Percentiles rank a stretch among this genome's conserved stretches.
Conservation (phyloP, 2,329 filamentous ascomycete species). For the Aspergillus oerlinghausenensis region DNA sequence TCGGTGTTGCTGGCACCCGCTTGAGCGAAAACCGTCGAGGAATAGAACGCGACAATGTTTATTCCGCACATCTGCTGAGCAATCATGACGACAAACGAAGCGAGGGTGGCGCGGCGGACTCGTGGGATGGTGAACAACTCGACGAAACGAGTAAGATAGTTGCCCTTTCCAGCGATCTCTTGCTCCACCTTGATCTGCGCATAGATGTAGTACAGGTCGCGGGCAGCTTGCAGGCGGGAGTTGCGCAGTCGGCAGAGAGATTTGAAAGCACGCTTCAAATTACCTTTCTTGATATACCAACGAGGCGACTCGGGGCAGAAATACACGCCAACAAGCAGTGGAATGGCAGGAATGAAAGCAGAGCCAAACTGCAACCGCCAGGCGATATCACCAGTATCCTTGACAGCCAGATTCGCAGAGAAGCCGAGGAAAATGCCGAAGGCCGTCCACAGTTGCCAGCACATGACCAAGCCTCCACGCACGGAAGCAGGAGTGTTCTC, state of each 20-base stretch:
- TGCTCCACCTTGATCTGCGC: slow-evolving; percentile 47
- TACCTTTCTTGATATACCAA: slow-evolving; percentile 64
- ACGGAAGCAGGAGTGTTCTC: slow-evolving; percentile 54
- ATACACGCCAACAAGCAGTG: slow-evolving; percentile 54
- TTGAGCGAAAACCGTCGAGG: slow-evolving; percentile 52
- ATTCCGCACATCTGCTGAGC: slow-evolving; percentile 68
- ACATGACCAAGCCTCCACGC: slow-evolving; percentile 54
- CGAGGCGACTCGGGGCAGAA: slow-evolving; percentile 62
- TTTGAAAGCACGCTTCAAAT: slow-evolving; percentile 57
- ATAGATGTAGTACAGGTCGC: slow-evolving; percentile 60
- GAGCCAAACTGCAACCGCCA: slow-evolving; percentile 64
- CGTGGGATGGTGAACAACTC: slow-evolving; percentile 48
- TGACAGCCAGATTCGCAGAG: slow-evolving; percentile 61
- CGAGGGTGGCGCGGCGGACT: slow-evolving; percentile 61
- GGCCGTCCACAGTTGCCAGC: slow-evolving; percentile 51
- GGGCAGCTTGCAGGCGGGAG: slow-evolving; percentile 55
- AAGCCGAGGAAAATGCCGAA: slow-evolving; percentile 65
- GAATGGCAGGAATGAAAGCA: slow-evolving; percentile 61
- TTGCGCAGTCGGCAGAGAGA: slow-evolving; percentile 57
- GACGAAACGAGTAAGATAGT: slow-evolving; percentile 57
- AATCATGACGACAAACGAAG: slow-evolving; percentile 76
- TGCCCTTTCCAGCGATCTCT: slow-evolving; percentile 42
- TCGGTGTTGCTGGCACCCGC: slow-evolving; percentile 53
- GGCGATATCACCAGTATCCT: slow-evolving; percentile 52
- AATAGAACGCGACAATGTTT: slow-evolving; percentile 75